These are phyloP conservation scores for Metarhizium humberi DNA, from an alignment of 2,329 filamentous ascomycete species.

Conservation along the genomic window DNA sequence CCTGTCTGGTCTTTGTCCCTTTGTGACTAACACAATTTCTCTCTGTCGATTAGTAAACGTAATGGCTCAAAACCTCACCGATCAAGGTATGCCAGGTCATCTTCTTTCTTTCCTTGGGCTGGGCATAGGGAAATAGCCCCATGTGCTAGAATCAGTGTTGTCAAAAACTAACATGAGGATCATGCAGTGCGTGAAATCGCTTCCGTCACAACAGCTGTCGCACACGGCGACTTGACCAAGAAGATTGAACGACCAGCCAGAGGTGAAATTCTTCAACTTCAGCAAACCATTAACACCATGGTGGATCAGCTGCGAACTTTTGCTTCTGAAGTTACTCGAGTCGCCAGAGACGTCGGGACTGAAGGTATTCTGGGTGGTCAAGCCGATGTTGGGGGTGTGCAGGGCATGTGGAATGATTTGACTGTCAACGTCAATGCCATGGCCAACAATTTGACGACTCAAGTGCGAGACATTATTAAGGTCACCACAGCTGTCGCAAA, in stretches of 20 bases:
- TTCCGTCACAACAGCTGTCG: slow-evolving; percentile 74
- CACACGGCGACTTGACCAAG: slow-evolving; percentile 73
- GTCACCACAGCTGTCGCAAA: slow-evolving; percentile 64
- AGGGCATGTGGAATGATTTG: slow-evolving; percentile 83
- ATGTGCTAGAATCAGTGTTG: not conserved
- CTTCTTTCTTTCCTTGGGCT: not conserved
- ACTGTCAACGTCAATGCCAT: slow-evolving; percentile 83
- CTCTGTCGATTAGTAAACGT: slow-evolving; percentile 54
- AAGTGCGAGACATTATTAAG: slow-evolving; percentile 90
- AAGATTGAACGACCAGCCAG: slow-evolving; percentile 75
- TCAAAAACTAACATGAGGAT: slow-evolving; percentile 7
- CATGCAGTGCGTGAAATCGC: slow-evolving; percentile 67
- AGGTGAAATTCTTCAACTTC: slow-evolving; percentile 73
- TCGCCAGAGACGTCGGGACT: slow-evolving; percentile 75
- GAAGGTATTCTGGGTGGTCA: slow-evolving; percentile 77
- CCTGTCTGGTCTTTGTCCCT: not conserved
- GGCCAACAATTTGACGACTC: slow-evolving; percentile 78
- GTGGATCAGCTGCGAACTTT: slow-evolving; percentile 78
- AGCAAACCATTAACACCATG: slow-evolving; percentile 86
- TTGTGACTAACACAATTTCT: slow-evolving; percentile 9
- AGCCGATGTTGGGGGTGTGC: slow-evolving; percentile 72
- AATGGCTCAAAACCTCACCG: slow-evolving; percentile 74
- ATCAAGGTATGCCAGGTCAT: slow-evolving; percentile 46
- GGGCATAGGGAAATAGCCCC: not conserved
- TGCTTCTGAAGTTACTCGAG: slow-evolving; percentile 73